These are phyloP conservation scores for Nevesoporus exiguus DNA, from an alignment of 768 basidiomycete species.

Conservation along the genomic window DNA sequence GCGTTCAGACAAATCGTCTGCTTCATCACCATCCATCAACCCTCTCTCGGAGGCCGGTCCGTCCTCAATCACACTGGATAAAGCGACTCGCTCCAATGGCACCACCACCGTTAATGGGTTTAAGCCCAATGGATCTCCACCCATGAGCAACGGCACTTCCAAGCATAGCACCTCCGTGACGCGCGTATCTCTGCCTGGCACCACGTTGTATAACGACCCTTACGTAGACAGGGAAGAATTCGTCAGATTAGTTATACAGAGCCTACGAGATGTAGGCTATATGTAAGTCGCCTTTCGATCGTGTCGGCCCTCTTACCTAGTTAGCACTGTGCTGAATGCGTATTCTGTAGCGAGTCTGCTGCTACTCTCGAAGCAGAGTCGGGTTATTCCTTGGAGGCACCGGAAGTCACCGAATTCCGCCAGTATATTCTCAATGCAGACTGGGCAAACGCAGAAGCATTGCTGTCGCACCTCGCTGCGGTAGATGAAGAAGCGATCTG, in stretches of 20 bases:
- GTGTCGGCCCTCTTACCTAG: constrained; percentile 7
- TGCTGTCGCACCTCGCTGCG: constrained; percentile 67
- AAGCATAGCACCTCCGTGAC: constrained; percentile 51
- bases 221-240: constrained; percentile 86
- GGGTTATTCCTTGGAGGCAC: constrained; percentile 79
- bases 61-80: constrained; percentile 41
- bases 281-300: constrained; percentile 40
- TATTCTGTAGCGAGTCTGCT: constrained; percentile 70
- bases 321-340: constrained; percentile 9
- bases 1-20: constrained; percentile 47
- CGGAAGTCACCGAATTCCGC: constrained; percentile 76
- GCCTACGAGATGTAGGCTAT: constrained; percentile 83
- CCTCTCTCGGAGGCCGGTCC: constrained; percentile 48
- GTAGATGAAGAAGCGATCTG: constrained; percentile 62
- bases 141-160: constrained; percentile 45
- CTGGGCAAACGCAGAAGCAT: constrained; percentile 75
- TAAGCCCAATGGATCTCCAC: constrained; percentile 36
- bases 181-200: constrained; percentile 66
- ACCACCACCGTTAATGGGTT: constrained; percentile 44
- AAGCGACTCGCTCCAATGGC: constrained; percentile 30
- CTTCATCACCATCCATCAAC: constrained; percentile 44
- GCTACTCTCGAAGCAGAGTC: constrained; percentile 89
- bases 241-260: constrained; percentile 84
- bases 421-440: constrained; percentile 73
- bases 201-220: constrained; percentile 74